phyloP scores from a whole-genome alignment of 148 eudicot genomes.

The Vaccinium vitisidaea region DNA sequence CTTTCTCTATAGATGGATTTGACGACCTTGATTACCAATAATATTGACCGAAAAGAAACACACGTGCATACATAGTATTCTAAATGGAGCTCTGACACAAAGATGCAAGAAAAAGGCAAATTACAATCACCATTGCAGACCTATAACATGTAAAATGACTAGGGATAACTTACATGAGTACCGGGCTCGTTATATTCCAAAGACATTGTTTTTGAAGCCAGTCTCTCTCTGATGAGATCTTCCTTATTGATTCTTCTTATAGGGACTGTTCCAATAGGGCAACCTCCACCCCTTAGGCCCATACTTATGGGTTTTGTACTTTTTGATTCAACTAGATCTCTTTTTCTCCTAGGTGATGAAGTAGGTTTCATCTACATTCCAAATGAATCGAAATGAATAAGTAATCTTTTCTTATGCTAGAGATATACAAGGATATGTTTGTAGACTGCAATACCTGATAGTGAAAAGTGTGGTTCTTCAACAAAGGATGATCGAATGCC shows the following conservation, averaged over 20 bases:
- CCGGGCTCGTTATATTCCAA: not conserved
- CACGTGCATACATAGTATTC: too few relatives aligned
- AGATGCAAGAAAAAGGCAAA: too few relatives aligned
- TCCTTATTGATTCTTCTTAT: slow-evolving; percentile 6
- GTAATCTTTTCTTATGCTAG: not conserved
- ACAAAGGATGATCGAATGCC: not conserved
- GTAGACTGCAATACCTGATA: not conserved
- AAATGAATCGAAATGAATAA: not conserved
- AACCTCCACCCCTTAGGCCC: not conserved
- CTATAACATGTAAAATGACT: not conserved
- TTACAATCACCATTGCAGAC: not conserved
- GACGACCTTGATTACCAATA: too few relatives aligned
- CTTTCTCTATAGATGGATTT: too few relatives aligned
- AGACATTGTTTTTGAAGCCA: not conserved
- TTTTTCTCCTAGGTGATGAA: not conserved
- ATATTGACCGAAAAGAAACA: too few relatives aligned
- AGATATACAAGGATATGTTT: not conserved
- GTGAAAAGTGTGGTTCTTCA: not conserved
- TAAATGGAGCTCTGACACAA: too few relatives aligned
- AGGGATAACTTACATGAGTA: not conserved
- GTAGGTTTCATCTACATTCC: slow-evolving; percentile 7
- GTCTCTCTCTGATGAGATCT: slow-evolving; percentile 8
- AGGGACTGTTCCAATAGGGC: slow-evolving; percentile 5
- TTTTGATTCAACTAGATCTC: not conserved
- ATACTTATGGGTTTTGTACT: not conserved